Percentiles rank a stretch among this genome's conserved stretches.
Conservation (phyloP, 495 filamentous ascomycete genomes). For the Aspergillus homomorphus region DNA sequence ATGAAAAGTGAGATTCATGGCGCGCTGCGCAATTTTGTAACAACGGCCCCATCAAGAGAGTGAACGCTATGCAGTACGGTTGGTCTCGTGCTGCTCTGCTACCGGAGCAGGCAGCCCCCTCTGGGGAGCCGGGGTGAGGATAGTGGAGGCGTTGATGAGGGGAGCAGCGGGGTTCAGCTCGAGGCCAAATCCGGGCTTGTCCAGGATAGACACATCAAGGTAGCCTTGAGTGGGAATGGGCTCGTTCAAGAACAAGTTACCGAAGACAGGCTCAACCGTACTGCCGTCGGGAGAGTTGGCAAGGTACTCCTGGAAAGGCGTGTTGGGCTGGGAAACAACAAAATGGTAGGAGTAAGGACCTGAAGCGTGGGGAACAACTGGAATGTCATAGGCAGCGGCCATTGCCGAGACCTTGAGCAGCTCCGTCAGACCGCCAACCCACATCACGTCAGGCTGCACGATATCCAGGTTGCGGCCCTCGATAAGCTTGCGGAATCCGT, state of each 20-base stretch:
- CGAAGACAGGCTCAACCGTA: conserved; percentile 85
- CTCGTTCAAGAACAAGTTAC: conserved; percentile 85
- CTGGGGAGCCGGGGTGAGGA: conserved; percentile 70
- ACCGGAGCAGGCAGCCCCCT: conserved; percentile 49
- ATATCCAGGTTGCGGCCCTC: conserved; percentile 90
- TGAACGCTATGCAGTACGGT: conserved; percentile 20
- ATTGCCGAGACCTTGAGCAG: conserved; percentile 83
- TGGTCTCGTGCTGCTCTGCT: conserved; percentile 23
- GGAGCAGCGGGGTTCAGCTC: conserved; percentile 78
- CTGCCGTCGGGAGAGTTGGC: conserved; percentile 89
- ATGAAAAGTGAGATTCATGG: no score
- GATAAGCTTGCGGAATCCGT: conserved; percentile 90
- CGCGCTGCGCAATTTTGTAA: no score
- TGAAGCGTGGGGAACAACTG: conserved; percentile 89
- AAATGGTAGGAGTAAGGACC: conserved; percentile 95
- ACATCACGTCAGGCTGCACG: conserved; percentile 94
- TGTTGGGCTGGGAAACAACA: conserved; percentile 84
- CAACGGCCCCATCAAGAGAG: neutral
- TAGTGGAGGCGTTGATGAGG: conserved; percentile 66
- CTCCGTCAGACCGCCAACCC: conserved; percentile 90
- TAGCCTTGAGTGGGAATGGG: conserved; percentile 81
- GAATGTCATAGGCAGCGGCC: conserved; percentile 88
- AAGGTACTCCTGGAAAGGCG: conserved; percentile 91
- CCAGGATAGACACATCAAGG: conserved; percentile 70
- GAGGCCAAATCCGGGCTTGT: conserved; percentile 89